Evolutionary conservation across 139 green algal species (phyloP).

Genomic region (Eudorina sp.): DNA sequence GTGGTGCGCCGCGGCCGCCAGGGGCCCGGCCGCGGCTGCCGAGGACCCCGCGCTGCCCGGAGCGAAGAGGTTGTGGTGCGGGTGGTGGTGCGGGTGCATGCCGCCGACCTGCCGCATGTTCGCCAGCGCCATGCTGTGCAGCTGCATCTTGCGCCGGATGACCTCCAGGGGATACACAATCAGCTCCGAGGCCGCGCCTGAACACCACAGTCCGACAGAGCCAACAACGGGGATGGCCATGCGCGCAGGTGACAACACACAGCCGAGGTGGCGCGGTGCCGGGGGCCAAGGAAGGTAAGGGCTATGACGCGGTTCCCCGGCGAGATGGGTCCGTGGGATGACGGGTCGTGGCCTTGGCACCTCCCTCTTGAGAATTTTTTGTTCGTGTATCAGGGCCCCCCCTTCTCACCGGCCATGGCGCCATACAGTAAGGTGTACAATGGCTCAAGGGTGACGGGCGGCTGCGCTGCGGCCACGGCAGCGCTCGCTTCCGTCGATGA

Average conservation of each 20-base stretch:
- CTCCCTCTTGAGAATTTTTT: too few relatives aligned
- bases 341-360: too few relatives aligned
- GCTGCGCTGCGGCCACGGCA: neutral
- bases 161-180: conserved; percentile 83
- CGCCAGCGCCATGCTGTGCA: conserved; percentile 65
- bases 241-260: too few relatives aligned
- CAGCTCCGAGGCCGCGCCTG: conserved; percentile 70
- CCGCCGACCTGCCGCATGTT: neutral
- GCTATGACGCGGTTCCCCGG: too few relatives aligned
- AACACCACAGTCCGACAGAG: too few relatives aligned
- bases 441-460: conserved; percentile 19
- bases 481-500: neutral
- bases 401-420: conserved; percentile 55
- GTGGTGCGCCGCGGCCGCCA: neutral
- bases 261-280: too few relatives aligned
- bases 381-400: too few relatives aligned
- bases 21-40: conserved; percentile 1
- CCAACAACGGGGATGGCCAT: too few relatives aligned
- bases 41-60: neutral
- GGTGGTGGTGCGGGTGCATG: neutral
- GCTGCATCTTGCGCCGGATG: conserved; percentile 79
- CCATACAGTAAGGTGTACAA: conserved; percentile 74
- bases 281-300: too few relatives aligned
- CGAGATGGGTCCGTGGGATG: too few relatives aligned
- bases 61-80: neutral